These are phyloP conservation scores for Cladosporium sp. DNA, from an alignment of 2,329 filamentous ascomycete genomes.

Conservation along the genomic window DNA sequence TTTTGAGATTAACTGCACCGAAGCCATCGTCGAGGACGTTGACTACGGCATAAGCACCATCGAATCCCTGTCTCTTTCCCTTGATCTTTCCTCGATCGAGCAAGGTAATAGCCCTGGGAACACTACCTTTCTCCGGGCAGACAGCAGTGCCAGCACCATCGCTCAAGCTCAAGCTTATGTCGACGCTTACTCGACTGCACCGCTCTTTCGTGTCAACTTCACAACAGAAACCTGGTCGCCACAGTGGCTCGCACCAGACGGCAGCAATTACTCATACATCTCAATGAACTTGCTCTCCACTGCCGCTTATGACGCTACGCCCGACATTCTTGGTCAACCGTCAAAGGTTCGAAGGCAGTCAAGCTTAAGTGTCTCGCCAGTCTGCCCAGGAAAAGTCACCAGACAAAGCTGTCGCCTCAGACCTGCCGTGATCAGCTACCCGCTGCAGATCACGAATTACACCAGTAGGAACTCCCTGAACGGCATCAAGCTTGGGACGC, in stretches of 20 bases:
- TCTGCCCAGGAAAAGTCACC: conserved; percentile 11
- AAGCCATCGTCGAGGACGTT: conserved; percentile 4
- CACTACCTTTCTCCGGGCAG: background rate
- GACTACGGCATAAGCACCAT: conserved; percentile 15
- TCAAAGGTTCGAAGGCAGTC: background rate
- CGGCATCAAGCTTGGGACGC: conserved; percentile 7
- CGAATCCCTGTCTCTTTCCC: background rate
- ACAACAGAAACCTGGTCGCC: too few species aligned
- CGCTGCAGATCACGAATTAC: conserved; percentile 16
- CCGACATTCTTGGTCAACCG: too few species aligned
- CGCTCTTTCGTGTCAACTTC: too few species aligned
- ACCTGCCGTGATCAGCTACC: conserved; percentile 22
- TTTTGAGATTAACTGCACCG: conserved; percentile 21
- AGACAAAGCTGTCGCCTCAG: conserved; percentile 19
- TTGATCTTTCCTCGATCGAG: background rate
- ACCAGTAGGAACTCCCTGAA: conserved; percentile 12
- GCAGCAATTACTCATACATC: too few species aligned
- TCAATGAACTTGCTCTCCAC: too few species aligned
- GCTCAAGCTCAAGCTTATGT: conserved; percentile 1
- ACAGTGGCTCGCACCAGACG: too few species aligned
- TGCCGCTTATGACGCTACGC: too few species aligned
- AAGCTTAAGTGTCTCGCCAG: too few species aligned
- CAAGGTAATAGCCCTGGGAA: background rate
- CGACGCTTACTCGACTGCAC: background rate
- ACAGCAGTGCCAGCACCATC: background rate